Conservation (phyloP, 768 basidiomycete genomes). For the Termitomyces sp. region DNA sequence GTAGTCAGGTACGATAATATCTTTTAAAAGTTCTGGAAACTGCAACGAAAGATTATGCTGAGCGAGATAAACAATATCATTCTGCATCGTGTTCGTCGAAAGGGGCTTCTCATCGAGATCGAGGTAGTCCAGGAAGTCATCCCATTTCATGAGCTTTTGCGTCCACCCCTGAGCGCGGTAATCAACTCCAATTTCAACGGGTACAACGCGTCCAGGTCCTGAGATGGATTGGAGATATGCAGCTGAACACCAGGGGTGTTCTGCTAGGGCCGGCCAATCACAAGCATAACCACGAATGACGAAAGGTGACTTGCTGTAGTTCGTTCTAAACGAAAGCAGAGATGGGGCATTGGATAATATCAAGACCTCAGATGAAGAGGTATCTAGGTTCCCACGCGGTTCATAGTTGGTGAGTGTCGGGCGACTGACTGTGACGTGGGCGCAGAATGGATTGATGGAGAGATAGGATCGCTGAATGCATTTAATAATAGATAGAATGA, state of each 20-base stretch:
- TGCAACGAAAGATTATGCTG: slow-evolving; percentile 87
- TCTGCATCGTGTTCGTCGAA: slow-evolving; percentile 11
- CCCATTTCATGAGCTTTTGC: slow-evolving; percentile 77
- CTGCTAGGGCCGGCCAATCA: slow-evolving; percentile 78
- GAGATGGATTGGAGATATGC: slow-evolving; percentile 68
- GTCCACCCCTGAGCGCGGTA: slow-evolving; percentile 83
- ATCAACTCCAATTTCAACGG: slow-evolving; percentile 85
- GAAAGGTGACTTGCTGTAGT: slow-evolving; percentile 58
- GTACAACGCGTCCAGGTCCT: slow-evolving; percentile 83
- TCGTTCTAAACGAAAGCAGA: slow-evolving; percentile 50
- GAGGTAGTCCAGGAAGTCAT: slow-evolving; percentile 60
- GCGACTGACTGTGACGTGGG: neutral
- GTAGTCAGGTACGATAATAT: slow-evolving; percentile 87
- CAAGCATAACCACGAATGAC: slow-evolving; percentile 60
- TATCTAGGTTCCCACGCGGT: slow-evolving; percentile 11
- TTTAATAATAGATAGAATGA: slow-evolving; percentile 63
- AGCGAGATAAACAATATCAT: slow-evolving; percentile 72
- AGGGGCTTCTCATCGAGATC: slow-evolving; percentile 32
- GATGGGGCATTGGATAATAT: slow-evolving; percentile 52
- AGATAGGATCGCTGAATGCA: slow-evolving; percentile 49
- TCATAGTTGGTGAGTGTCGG: neutral
- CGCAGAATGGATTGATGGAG: slow-evolving; percentile 3
- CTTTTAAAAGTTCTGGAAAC: slow-evolving; percentile 73
- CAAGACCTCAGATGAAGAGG: slow-evolving; percentile 35
- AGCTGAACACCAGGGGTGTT: slow-evolving; percentile 67